Conservation (phyloP, 2,329 filamentous ascomycete species). For the Aspergillus ruber region DNA sequence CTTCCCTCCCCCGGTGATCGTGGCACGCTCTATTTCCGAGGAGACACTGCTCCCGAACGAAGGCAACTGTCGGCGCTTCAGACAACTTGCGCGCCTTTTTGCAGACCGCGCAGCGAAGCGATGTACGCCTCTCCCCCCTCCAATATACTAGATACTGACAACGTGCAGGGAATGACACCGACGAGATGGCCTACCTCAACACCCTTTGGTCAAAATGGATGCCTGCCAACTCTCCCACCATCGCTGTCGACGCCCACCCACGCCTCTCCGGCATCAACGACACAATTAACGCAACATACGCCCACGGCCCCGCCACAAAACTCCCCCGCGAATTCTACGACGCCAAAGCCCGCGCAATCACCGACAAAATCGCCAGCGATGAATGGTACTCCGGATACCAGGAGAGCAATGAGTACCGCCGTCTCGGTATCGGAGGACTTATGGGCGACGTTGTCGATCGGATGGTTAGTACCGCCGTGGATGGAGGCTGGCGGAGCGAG, state of each 20-base stretch:
- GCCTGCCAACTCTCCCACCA: conserved; percentile 59
- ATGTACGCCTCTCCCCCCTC: conserved; percentile 41
- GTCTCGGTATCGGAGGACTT: conserved; percentile 75
- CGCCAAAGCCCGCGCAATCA: conserved; percentile 58
- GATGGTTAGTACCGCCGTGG: conserved; percentile 61
- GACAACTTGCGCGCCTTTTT: conserved; percentile 62
- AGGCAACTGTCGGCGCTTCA: conserved; percentile 64
- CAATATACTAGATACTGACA: not conserved
- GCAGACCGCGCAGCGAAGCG: conserved; percentile 63
- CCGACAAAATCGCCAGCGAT: conserved; percentile 70
- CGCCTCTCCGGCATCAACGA: conserved; percentile 89
- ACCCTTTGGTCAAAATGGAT: conserved; percentile 77
- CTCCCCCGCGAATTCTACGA: conserved; percentile 88
- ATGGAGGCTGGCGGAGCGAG: conserved; percentile 46
- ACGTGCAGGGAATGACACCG: conserved; percentile 55
- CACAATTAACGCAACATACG: conserved; percentile 80
- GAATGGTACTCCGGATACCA: conserved; percentile 89
- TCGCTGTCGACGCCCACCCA: conserved; percentile 79
- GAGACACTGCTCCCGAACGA: conserved; percentile 80
- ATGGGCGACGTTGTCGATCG: conserved; percentile 75
- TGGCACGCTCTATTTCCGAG: conserved; percentile 58
- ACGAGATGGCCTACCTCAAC: conserved; percentile 79
- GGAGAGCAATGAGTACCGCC: conserved; percentile 81
- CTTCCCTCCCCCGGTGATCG: conserved; percentile 59
- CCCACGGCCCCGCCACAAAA: conserved; percentile 71